Percentiles rank a stretch among this genome's conserved stretches.
Conservation (phyloP, 768 basidiomycete species). For the Imleria badia region DNA sequence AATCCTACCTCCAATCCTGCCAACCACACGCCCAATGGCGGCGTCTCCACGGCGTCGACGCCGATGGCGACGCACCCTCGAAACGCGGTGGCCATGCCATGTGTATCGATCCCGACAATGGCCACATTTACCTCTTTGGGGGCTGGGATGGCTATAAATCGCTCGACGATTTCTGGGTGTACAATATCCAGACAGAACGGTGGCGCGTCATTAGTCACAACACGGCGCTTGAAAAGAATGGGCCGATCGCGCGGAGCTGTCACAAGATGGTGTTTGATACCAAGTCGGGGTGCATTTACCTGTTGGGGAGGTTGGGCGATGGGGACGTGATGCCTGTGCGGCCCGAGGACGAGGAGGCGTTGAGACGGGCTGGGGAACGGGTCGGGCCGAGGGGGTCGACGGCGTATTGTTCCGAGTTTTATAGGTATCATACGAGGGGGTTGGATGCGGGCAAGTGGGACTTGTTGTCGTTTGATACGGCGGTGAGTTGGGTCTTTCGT, state of each 20-base stretch:
- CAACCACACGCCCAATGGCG: slow-evolving; percentile 64
- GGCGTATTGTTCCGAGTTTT: slow-evolving; percentile 66
- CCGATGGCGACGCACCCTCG: slow-evolving; percentile 61
- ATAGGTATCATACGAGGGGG: slow-evolving; percentile 50
- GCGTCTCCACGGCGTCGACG: slow-evolving; percentile 56
- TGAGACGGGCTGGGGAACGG: slow-evolving; percentile 24
- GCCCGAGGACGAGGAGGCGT: slow-evolving; percentile 22
- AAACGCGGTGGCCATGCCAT: slow-evolving; percentile 79
- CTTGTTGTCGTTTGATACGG: slow-evolving; percentile 62
- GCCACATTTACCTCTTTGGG: slow-evolving; percentile 72
- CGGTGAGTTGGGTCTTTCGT: slow-evolving; percentile 41
- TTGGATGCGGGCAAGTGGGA: slow-evolving; percentile 68
- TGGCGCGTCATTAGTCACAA: slow-evolving; percentile 62
- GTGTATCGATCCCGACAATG: slow-evolving; percentile 67
- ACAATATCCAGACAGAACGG: slow-evolving; percentile 53
- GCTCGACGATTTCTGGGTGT: slow-evolving; percentile 80
- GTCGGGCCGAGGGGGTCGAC: slow-evolving; percentile 15
- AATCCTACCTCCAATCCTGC: slow-evolving; percentile 50
- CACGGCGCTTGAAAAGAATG: slow-evolving; percentile 57
- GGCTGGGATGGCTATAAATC: slow-evolving; percentile 76
- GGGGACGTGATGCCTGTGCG: slow-evolving; percentile 40
- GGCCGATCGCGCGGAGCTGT: slow-evolving; percentile 70
- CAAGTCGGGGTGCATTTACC: slow-evolving; percentile 67
- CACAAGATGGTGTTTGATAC: slow-evolving; percentile 82
- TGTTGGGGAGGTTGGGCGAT: slow-evolving; percentile 69